Evolutionary conservation across 225 moss, liverwort and hornwort species (phyloP), one percentile per base, ranked within the genome.

Genomic region (Pseudoscleropodium purum): DNA sequence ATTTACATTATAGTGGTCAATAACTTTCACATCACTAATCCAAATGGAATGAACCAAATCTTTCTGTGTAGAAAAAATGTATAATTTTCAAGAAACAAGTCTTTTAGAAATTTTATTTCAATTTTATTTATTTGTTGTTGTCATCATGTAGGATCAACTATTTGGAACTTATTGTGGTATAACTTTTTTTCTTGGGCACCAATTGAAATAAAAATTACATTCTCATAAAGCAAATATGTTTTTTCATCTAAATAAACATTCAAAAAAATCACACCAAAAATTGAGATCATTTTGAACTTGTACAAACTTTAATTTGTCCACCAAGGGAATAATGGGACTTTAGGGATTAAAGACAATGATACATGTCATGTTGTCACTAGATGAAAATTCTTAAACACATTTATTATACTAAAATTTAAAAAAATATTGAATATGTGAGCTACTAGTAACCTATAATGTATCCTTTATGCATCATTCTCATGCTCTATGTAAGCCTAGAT

Each of bases 101-200:
- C 19, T 21, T 21, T 21, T 11, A n/a, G 6, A 13, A n/a, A 12
- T 36, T 36, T 12, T n/a, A 21, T 68, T 68, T 68, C 11, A 37
- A n/a, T 4, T 21, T 68, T 57, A 21, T 36, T 19, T 20, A 3
- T 67, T 3, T 62, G 1, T 15, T 37, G 10, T 37, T 5, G 16
- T 15, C 16, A 9, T 10, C 19, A 5, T 37, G 4, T 19, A 17
- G 19, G 11, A 6, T 68, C 3, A 12, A 3, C 12, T 3, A 2
- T n/a, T n/a, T 23, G 21, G 23, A 23, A 3, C 2, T n/a, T 12
- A 37, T 12, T 12, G 12, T n/a, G 1, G 2, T 7, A 23, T n/a
- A n/a, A 68, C 12, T 7, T n/a, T 68, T 4, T 7, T n/a, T 0
- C 0, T 6, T 0, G n/a, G 15, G 6, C 21, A 37, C n/a, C 23